These are phyloP conservation scores for Anthracocystis setariae DNA, from an alignment of 1,284 basidiomycete species.

Conservation along the genomic window DNA sequence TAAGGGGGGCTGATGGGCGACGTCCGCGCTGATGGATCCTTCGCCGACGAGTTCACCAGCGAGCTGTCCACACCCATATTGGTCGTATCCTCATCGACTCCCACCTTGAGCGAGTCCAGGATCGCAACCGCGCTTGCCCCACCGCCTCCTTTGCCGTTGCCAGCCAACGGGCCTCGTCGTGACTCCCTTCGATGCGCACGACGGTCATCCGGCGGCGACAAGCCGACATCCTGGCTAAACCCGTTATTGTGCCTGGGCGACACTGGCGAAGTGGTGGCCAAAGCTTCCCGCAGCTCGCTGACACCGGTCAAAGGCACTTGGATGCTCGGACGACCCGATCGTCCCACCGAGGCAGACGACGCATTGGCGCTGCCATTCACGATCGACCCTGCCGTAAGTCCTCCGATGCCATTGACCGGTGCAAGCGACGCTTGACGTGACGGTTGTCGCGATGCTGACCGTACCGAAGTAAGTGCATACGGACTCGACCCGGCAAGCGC, in stretches of 20 bases:
- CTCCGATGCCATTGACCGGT: constrained; percentile 36
- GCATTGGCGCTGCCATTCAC: constrained; percentile 37
- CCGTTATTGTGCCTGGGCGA: constrained; percentile 23
- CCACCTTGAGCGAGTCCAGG: constrained; percentile 49
- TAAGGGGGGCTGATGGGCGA: constrained; percentile 36
- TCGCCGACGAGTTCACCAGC: constrained; percentile 2
- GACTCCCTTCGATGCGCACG: constrained; percentile 43
- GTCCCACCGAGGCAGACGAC: constrained; percentile 26
- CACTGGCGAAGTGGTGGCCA: constrained; percentile 22
- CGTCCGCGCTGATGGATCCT: neutral
- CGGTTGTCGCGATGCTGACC: constrained; percentile 19
- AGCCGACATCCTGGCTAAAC: constrained; percentile 15
- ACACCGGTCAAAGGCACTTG: constrained; percentile 39
- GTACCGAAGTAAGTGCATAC: constrained; percentile 25
- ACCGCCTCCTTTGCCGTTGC: constrained; percentile 22
- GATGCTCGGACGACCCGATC: constrained; percentile 21
- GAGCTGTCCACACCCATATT: constrained; percentile 36
- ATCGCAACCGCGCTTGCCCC: constrained; percentile 33
- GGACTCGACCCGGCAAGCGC: constrained; percentile 42
- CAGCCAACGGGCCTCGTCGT: constrained; percentile 14
- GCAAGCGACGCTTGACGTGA: constrained; percentile 40
- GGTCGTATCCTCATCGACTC: constrained; percentile 30
- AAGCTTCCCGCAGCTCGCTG: constrained; percentile 49
- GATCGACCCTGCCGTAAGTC: constrained; percentile 13
- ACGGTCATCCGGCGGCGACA: constrained; percentile 22